Conservation (phyloP, 2,329 filamentous ascomycete genomes). For the Metarhizium guizhouense region DNA sequence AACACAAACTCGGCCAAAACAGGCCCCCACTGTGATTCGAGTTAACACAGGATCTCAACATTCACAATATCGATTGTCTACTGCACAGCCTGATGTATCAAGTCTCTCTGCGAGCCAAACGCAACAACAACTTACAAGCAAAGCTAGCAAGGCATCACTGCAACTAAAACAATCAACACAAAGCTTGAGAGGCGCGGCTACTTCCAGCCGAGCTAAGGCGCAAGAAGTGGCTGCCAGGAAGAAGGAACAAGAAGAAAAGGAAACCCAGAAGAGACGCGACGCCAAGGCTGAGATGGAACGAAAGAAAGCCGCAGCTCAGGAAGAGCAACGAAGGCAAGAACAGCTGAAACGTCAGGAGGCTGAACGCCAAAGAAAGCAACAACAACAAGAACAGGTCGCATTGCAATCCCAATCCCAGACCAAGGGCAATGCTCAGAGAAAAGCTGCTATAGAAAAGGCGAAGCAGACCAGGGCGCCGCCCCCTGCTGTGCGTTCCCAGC, state of each 20-base stretch:
- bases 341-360: conserved; percentile 50
- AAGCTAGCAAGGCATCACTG: conserved; percentile 58
- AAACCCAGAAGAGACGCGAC: conserved; percentile 69
- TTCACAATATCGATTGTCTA: conserved; percentile 47
- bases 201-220: conserved; percentile 58
- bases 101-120: conserved; percentile 23
- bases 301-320: conserved; percentile 58
- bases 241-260: conserved; percentile 77
- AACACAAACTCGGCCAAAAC: conserved; percentile 47
- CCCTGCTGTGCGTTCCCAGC: conserved; percentile 47
- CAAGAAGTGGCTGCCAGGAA: conserved; percentile 70
- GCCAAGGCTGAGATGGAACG: conserved; percentile 75
- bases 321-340: conserved; percentile 55
- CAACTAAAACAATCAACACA: conserved; percentile 47
- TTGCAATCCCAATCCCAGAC: conserved; percentile 52
- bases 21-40: conserved; percentile 60
- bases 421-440: conserved; percentile 57
- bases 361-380: conserved; percentile 52
- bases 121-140: conserved; percentile 45
- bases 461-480: conserved; percentile 57
- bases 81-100: conserved; percentile 41
- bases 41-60: conserved; percentile 60
- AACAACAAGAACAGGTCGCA: conserved; percentile 34
- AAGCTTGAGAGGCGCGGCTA: conserved; percentile 53
- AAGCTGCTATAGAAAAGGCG: conserved; percentile 54